Evolutionary conservation across 805 yeast genomes (phyloP).

Genomic region (Hanseniaspora nectarophila): DNA sequence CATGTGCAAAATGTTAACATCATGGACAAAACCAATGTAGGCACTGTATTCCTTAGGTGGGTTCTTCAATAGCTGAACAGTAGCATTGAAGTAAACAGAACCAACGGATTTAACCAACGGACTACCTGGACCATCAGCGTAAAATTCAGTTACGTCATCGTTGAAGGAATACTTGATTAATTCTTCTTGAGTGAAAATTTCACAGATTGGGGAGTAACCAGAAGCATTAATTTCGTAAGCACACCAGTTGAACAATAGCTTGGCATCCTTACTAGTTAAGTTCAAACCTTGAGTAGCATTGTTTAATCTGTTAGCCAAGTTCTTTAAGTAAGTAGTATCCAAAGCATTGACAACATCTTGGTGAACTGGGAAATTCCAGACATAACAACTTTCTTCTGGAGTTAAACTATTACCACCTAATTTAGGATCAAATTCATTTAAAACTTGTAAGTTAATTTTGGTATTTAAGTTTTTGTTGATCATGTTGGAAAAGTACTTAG

Average conservation of each 20-base stretch:
- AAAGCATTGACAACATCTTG: conserved; percentile 18
- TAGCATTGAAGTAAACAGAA: conserved; percentile 43
- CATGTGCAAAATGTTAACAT: conserved; percentile 50
- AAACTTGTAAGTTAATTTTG: conserved; percentile 28
- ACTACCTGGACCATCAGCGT: conserved; percentile 53
- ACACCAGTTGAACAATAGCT: conserved; percentile 47
- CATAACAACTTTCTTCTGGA: conserved; percentile 35
- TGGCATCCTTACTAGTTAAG: conserved; percentile 42
- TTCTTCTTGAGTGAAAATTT: conserved; percentile 55
- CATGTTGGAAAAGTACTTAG: conserved; percentile 38
- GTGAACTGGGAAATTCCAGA: conserved; percentile 25
- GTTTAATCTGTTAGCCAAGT: conserved; percentile 48
- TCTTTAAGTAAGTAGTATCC: conserved; percentile 32
- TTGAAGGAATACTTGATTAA: conserved; percentile 51
- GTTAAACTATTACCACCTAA: conserved; percentile 44
- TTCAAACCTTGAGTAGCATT: conserved; percentile 43
- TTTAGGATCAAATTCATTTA: conserved; percentile 32
- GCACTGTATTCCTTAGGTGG: conserved; percentile 39
- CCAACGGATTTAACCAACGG: conserved; percentile 49
- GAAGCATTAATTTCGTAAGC: conserved; percentile 63
- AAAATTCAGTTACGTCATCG: conserved; percentile 48
- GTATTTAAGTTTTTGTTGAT: conserved; percentile 35
- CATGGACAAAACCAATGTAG: conserved; percentile 66
- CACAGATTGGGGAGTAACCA: conserved; percentile 58
- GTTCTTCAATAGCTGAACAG: conserved; percentile 39